phyloP scores from a whole-genome alignment of 306 rosid genomes.

The Neltuma alba region DNA sequence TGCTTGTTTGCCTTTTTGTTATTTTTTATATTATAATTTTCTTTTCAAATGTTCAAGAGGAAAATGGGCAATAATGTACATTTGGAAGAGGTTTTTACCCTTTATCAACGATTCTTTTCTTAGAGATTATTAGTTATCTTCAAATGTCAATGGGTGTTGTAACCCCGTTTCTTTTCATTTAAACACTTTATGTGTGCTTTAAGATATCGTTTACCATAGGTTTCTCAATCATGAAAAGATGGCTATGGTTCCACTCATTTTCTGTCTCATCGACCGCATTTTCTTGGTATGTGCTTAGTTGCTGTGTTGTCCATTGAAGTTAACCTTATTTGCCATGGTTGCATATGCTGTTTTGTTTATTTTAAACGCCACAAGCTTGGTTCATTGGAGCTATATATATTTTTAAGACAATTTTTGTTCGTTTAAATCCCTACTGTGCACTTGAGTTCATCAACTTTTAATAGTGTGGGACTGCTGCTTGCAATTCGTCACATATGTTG shows the following conservation, averaged over 20 bases:
- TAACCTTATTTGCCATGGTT: background rate
- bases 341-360: conserved; percentile 4
- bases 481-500: background rate
- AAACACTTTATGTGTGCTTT: background rate
- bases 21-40: background rate
- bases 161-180: background rate
- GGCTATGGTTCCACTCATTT: background rate
- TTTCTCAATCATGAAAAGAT: background rate
- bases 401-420: background rate
- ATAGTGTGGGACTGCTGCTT: background rate
- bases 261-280: background rate
- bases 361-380: background rate
- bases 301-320: background rate
- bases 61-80: background rate
- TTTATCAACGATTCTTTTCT: background rate
- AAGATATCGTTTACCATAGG: background rate
- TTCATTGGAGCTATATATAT: background rate
- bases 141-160: too few relatives aligned
- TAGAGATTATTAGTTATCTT: too few relatives aligned
- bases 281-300: background rate
- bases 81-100: conserved; percentile 7
- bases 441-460: background rate
- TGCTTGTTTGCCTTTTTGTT: background rate
- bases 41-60: background rate
- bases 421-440: background rate